Evolutionary conservation across 1,284 basidiomycete genomes (phyloP), one percentile per base, ranked within the genome.

Genomic region (Leccinum griseonigrum): DNA sequence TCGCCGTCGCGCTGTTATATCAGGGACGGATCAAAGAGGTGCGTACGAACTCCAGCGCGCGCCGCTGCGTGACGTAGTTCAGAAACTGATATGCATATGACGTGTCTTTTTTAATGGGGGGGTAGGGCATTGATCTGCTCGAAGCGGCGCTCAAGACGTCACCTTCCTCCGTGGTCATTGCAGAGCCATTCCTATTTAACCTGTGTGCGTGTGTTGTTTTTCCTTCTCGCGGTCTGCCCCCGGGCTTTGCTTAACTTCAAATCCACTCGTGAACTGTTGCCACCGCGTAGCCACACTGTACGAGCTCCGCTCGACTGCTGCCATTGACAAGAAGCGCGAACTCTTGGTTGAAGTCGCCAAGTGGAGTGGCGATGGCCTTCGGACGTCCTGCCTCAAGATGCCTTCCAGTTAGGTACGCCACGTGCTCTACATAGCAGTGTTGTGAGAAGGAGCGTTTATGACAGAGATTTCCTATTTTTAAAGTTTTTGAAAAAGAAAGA

Each of bases 101-200:
- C 3, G 6, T 13, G n/a, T 9, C 18, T 50, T 26, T 50, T 28
- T 22, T 3, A 11, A 22, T 11, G 3, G 31, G 28, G 57, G 55
- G n/a, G 57, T 60, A 90, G 87, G 87, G 83, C 1, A 91, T 91
- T 56, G 79, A 83, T 51, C 78, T 86, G 2, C 76, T 93, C 34
- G 91, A 93, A 72, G 72, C 66, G 3, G 85, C 85, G 3, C 71
- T 93, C 29, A 78, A 77, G 56, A 70, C 80, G 4, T 87, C 88
- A 1, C 91, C 91, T 1, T 81, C 87, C 1, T 83, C 83, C 52
- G 83, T 88, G 14, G 85, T 88, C 10, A 81, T 86, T 22, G 86
- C 89, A 3, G 91, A 93, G 68, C 90, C 91, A 4, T 90, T 90
- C 73, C 70, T 93, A 52, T 93, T 92, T 75, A 93, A 93, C 66